Percentiles rank a stretch among this genome's conserved stretches.
These are phyloP conservation scores for Nicotiana tabacum DNA, from an alignment of 257 asterid genomes.

Conservation along the genomic window DNA sequence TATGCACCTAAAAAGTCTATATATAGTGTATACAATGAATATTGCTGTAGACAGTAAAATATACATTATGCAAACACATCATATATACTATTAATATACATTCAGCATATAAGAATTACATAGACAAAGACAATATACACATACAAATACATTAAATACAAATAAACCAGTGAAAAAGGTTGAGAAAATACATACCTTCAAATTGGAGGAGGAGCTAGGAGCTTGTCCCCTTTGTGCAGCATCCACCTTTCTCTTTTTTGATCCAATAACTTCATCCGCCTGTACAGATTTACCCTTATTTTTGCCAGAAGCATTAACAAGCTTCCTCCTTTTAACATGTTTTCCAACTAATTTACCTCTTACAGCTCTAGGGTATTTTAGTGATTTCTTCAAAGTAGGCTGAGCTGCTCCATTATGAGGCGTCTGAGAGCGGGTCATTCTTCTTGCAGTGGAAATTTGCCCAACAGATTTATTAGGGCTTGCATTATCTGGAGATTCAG, in stretches of 20 bases:
- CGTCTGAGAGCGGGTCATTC: not conserved
- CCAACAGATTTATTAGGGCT: not conserved
- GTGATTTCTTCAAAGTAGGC: not conserved
- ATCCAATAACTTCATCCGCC: not conserved
- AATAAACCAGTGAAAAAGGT: not conserved
- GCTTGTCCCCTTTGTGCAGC: not conserved
- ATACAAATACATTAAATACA: not conserved
- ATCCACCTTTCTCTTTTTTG: not conserved
- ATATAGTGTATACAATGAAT: not conserved
- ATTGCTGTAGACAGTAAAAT: not conserved
- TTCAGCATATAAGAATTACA: not conserved
- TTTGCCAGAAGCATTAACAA: not conserved
- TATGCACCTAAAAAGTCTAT: not conserved
- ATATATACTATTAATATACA: not conserved
- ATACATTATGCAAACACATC: not conserved
- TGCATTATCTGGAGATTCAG: not conserved
- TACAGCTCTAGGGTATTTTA: not conserved
- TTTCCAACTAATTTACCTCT: not conserved
- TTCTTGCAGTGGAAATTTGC: not conserved
- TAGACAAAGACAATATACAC: not conserved
- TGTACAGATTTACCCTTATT: not conserved
- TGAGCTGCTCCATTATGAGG: not conserved
- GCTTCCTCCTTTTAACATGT: not conserved
- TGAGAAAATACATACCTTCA: not conserved
- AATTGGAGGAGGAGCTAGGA: not conserved